Conservation (phyloP, 495 filamentous ascomycete genomes). For the Annulohypoxylon bovei region DNA sequence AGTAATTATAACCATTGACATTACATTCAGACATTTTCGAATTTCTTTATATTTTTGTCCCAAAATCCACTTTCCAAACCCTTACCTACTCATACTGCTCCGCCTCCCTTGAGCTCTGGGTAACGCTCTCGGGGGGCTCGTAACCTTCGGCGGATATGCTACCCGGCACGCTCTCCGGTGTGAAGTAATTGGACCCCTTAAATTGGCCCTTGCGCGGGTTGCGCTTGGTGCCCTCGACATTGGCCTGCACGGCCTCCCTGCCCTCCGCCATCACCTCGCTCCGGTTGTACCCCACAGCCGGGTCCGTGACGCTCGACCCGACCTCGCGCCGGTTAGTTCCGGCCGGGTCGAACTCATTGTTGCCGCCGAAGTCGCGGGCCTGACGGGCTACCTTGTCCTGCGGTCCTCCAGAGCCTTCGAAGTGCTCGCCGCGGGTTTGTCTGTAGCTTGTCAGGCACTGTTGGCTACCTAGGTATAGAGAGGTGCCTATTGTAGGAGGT, state of each 20-base stretch:
- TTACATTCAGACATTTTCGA: background rate
- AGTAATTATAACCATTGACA: background rate
- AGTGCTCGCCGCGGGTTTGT: constrained; percentile 46
- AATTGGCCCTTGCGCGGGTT: constrained; percentile 33
- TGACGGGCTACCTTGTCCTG: constrained; percentile 47
- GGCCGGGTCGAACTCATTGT: constrained; percentile 38
- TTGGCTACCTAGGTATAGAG: background rate
- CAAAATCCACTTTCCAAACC: background rate
- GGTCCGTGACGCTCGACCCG: constrained; percentile 8
- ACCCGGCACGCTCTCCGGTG: constrained; percentile 39
- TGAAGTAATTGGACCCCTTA: constrained; percentile 43
- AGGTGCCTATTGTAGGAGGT: background rate
- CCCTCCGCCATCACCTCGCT: constrained; percentile 34
- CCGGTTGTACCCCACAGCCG: background rate
- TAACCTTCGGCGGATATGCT: constrained; percentile 47
- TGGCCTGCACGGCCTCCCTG: constrained; percentile 35
- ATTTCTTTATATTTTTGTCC: background rate
- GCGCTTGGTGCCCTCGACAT: constrained; percentile 21
- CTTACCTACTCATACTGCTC: constrained; percentile 25
- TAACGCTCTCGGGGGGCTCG: constrained; percentile 42
- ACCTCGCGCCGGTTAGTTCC: constrained; percentile 14
- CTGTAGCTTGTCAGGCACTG: constrained; percentile 13
- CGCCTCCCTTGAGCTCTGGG: constrained; percentile 40
- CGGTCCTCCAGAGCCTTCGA: constrained; percentile 48
- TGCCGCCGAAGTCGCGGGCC: constrained; percentile 43